Evolutionary conservation across 1,284 basidiomycete species (phyloP).

Genomic region (Ceratobasidium theobromae): DNA sequence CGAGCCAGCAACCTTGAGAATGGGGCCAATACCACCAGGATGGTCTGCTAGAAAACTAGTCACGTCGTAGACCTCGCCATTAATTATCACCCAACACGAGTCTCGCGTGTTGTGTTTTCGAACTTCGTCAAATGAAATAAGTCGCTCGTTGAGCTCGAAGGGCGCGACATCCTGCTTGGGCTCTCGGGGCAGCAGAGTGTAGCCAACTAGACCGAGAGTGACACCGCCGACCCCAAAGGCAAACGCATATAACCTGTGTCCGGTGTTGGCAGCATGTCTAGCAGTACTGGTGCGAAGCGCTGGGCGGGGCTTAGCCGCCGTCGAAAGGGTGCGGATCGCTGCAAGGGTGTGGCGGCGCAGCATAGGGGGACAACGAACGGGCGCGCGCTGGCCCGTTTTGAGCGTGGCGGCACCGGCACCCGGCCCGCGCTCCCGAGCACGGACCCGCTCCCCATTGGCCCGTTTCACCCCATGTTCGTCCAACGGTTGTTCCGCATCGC

Average conservation of each 20-base stretch:
- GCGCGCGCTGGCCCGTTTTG: constrained; percentile 17
- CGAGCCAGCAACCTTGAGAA: constrained; percentile 54
- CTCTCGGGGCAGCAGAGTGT: constrained; percentile 19
- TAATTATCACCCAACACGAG: constrained; percentile 84
- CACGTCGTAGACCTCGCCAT: constrained; percentile 76
- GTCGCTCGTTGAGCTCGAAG: background rate
- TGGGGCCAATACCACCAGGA: constrained; percentile 54
- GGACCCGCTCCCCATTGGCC: constrained; percentile 21
- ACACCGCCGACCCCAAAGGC: constrained; percentile 28
- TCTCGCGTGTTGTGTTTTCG: constrained; percentile 52
- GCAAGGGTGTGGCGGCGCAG: constrained; percentile 9
- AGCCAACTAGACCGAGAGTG: constrained; percentile 24
- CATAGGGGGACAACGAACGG: too few relatives aligned
- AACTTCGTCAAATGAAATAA: constrained; percentile 53
- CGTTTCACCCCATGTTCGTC: background rate
- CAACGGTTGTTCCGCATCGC: too few relatives aligned
- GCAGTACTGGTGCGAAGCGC: background rate
- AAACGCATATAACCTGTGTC: constrained; percentile 25
- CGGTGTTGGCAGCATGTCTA: background rate
- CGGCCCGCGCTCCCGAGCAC: too few relatives aligned
- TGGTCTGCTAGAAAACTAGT: constrained; percentile 74
- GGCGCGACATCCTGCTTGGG: background rate
- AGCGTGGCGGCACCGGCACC: background rate
- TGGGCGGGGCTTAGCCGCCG: constrained; percentile 14
- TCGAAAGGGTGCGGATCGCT: background rate